Base-by-base conservation (phyloP, 2,329 filamentous ascomycete species). In the Tolypocladium tropicale region DNA sequence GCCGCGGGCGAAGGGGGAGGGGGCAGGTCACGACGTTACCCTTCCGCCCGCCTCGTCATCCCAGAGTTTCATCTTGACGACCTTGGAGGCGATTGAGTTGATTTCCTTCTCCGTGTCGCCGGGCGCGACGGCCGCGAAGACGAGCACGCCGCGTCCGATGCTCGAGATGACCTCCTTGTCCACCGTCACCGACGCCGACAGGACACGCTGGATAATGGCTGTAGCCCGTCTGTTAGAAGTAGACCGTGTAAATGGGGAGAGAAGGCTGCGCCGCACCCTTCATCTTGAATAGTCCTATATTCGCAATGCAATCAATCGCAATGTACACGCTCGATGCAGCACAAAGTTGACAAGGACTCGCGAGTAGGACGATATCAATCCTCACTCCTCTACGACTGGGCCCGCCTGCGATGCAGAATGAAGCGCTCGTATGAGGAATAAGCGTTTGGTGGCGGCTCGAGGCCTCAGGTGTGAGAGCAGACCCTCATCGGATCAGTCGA, bases 131-230 rank as follows among this genome's bases (percentile, higher is more conserved):
- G 92, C 94, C 25, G 93, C 93, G 68, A 99, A 88, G 34, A 97
- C 90, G 7, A 99, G 78, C 48, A 99, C 75, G 33, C 94, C 94
- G 72, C 87, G 89, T 58, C 90, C 90, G 65, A 99, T 97, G 3
- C 88, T 89, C 1, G 94, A 97, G 50, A 99, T 82, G 33, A 96
- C 76, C 68, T 95, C 81, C 67, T 90, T 88, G 68, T 99, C 92
- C 54, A 99, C 93, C 1, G 91, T 94, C 64, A 99, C 94, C 9
- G 93, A 96, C 58, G 93, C 93, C 48, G 92, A 97, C 58, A 96
- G 84, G 53, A 99, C 94, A 62, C 94, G 84, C 74, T 99, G 94
- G 54, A 97, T 76, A 58, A 99, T 89, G 55, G 91, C 94, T 96
- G 67, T 54, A 58, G 57, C 34, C 25, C 11, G 28, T 34, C 54